Percentiles rank a stretch among this genome's conserved stretches.
phyloP scores from a whole-genome alignment of 2,329 filamentous ascomycete genomes.

The Ceratocystis ficicola region DNA sequence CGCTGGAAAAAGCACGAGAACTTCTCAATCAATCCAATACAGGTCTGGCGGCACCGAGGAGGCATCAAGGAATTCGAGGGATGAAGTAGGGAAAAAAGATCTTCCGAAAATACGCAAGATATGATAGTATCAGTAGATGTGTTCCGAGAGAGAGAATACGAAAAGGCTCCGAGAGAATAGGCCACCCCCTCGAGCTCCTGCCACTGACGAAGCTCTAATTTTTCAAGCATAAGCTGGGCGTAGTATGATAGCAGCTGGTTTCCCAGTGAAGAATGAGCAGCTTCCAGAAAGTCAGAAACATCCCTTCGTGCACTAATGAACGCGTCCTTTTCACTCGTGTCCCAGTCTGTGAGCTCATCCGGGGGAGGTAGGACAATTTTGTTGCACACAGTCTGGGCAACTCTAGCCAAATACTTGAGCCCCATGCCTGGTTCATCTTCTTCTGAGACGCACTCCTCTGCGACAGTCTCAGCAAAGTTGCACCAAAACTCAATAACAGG shows the following conservation, averaged over 20 bases:
- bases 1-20: constrained; percentile 68
- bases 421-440: constrained; percentile 31
- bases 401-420: constrained; percentile 29
- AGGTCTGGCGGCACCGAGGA: constrained; percentile 52
- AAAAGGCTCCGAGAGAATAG: constrained; percentile 53
- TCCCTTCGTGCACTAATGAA: constrained; percentile 67
- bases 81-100: constrained; percentile 25
- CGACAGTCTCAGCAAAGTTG: constrained; percentile 57
- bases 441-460: constrained; percentile 43
- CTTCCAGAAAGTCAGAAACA: constrained; percentile 64
- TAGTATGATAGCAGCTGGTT: constrained; percentile 46
- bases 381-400: constrained; percentile 52
- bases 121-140: constrained; percentile 47
- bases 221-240: constrained; percentile 40
- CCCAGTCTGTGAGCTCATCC: constrained; percentile 51
- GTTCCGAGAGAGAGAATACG: constrained; percentile 52
- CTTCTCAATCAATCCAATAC: constrained; percentile 56
- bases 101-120: constrained; percentile 47
- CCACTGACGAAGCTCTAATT: constrained; percentile 34
- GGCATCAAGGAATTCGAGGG: constrained; percentile 40
- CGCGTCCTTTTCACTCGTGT: constrained; percentile 51
- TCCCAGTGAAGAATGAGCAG: constrained; percentile 52
- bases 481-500: constrained; percentile 72
- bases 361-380: constrained; percentile 57
- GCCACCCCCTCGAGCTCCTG: constrained; percentile 47